These are phyloP conservation scores for Pseudonitzschia pungens DNA, from an alignment of 108 stramenopile species.

Conservation along the genomic window DNA sequence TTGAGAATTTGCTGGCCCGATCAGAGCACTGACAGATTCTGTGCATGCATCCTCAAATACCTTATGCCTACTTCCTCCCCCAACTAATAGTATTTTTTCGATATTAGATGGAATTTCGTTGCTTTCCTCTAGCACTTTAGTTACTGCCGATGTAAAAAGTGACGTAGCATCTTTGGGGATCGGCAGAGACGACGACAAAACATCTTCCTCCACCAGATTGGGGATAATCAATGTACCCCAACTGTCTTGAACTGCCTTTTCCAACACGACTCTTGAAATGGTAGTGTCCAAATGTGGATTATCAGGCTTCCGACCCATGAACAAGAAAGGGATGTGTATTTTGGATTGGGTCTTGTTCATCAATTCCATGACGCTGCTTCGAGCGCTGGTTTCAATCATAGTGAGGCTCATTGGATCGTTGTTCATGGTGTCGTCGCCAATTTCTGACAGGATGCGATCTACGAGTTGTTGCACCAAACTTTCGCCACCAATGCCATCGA, in stretches of 20 bases:
- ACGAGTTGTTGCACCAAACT: constrained; percentile 58
- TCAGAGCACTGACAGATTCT: constrained; percentile 17
- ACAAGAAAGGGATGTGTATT: constrained; percentile 76
- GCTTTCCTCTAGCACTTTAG: constrained; percentile 57
- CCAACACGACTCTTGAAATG: constrained; percentile 62
- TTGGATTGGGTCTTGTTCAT: constrained; percentile 51
- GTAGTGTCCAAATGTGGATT: constrained; percentile 60
- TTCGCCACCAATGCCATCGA: constrained; percentile 68
- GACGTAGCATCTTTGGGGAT: constrained; percentile 51
- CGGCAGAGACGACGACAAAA: constrained; percentile 58
- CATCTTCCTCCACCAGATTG: constrained; percentile 13
- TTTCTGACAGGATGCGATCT: constrained; percentile 41
- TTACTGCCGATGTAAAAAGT: constrained; percentile 56
- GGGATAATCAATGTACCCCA: constrained; percentile 36
- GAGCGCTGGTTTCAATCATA: constrained; percentile 31
- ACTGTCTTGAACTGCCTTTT: constrained; percentile 47
- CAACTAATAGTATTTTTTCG: constrained; percentile 59
- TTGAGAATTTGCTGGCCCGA: constrained; percentile 19
- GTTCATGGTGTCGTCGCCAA: constrained; percentile 11
- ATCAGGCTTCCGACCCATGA: constrained; percentile 42
- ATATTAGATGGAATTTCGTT: constrained; percentile 46
- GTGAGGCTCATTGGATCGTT: constrained; percentile 39
- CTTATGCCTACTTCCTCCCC: constrained; percentile 57
- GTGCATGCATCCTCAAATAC: constrained; percentile 43
- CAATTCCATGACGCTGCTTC: constrained; percentile 55